phyloP scores from a whole-genome alignment of 2,329 filamentous ascomycete genomes.

The Pochonia chlamydosporia region DNA sequence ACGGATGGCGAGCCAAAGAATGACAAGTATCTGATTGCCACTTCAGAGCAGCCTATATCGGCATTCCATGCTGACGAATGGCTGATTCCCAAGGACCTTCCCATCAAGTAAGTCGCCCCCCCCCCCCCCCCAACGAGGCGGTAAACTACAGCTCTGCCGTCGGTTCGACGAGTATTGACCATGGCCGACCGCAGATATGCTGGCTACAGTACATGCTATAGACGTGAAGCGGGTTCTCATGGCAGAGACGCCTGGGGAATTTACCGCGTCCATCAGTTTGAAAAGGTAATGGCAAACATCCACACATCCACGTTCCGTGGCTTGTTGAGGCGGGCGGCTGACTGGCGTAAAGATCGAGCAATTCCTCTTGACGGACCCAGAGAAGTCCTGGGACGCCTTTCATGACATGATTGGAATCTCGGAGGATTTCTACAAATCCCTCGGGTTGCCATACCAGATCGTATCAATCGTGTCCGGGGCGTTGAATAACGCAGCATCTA shows the following conservation, averaged over 20 bases:
- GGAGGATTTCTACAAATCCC: slow-evolving; percentile 90
- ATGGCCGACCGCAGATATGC: slow-evolving; percentile 61
- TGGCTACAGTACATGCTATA: slow-evolving; percentile 91
- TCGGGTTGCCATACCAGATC: slow-evolving; percentile 84
- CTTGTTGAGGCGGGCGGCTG: too few species aligned
- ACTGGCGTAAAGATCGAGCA: slow-evolving; percentile 53
- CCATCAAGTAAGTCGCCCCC: slow-evolving; percentile 71
- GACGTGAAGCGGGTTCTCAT: slow-evolving; percentile 85
- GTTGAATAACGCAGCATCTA: slow-evolving; percentile 68
- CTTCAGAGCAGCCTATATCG: slow-evolving; percentile 91
- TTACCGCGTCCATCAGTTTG: slow-evolving; percentile 96
- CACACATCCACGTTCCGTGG: background rate
- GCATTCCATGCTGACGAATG: slow-evolving; percentile 92
- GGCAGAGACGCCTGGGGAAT: slow-evolving; percentile 94
- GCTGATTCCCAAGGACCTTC: slow-evolving; percentile 77
- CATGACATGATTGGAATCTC: slow-evolving; percentile 87
- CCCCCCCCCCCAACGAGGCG: too few species aligned
- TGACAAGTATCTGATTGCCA: slow-evolving; percentile 77
- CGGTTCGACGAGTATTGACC: background rate
- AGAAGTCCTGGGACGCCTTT: slow-evolving; percentile 89
- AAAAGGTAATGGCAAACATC: slow-evolving; percentile 54
- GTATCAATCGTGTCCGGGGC: slow-evolving; percentile 95
- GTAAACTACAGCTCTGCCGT: background rate
- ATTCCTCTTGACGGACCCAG: slow-evolving; percentile 75
- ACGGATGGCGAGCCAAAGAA: slow-evolving; percentile 78